Evolutionary conservation across 352 stramenopile species (phyloP), one percentile per base, ranked within the genome.

Genomic region (Phytophthora fragariae): DNA sequence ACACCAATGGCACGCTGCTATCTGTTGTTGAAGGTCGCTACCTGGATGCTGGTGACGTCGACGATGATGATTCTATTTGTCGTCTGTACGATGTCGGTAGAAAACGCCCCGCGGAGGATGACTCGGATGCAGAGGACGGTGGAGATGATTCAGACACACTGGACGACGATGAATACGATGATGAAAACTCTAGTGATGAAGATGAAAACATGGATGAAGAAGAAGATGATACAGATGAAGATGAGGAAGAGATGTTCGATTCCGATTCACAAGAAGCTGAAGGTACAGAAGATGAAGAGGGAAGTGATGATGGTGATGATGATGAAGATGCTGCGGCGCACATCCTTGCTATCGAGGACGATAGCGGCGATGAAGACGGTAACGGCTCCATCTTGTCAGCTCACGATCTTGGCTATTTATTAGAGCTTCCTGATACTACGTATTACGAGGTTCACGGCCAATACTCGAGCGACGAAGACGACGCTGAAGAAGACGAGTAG

Each of bases 31-130:
- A 96, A 79, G 89, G 89, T 6, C 74, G 88, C 14, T 94, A 95
- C 61, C 52, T 90, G 15, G 82, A 94, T 59, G 81, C 85, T 27
- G 76, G 80, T 2, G 80, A 81, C 12, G 82, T 84, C 11, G 74
- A 82, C 17, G 80, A 93, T n/a, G 85, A 96, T 53, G 88, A 95
- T 70, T 86, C 88, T 0, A 82, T 95, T 17, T 97, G 89, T 41
- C 86, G 89, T 14, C 70, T 97, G n/a, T 97, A 97, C 49, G 91
- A 97, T 47, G 85, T 97, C 54, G 92, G 92, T 9, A 81, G 92
- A 2, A 95, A 93, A 59, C 89, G 90, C 1, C 85, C 89, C 11
- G 88, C 89, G 50, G 92, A 97, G 72, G 91, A 93, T 59, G 92
- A 97, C 62, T 97, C 92, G 8, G 92, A 97, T 63, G 76, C 92